Percentiles rank a stretch among this genome's conserved stretches.
phyloP scores from a whole-genome alignment of 768 basidiomycete species.

The Boletus huronensis region DNA sequence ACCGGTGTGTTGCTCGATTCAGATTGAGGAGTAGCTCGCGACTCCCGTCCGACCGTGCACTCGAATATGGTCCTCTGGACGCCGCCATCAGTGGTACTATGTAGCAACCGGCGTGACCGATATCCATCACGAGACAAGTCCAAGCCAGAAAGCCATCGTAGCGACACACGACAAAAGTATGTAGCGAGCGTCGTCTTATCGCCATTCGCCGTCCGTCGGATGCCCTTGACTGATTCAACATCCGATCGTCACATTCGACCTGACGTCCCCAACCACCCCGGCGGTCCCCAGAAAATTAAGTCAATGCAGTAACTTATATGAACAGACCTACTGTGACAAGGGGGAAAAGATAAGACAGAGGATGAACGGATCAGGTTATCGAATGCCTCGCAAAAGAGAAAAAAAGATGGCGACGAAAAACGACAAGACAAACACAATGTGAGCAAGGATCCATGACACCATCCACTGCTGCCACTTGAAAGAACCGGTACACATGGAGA shows the following conservation, averaged over 20 bases:
- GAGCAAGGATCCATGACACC: slow-evolving; percentile 3
- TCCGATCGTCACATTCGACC: neutral
- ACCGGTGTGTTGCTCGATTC: too few relatives aligned
- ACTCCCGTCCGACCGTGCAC: too few relatives aligned
- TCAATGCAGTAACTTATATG: slow-evolving; percentile 24
- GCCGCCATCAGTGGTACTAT: too few relatives aligned
- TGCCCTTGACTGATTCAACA: neutral
- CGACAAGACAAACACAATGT: neutral
- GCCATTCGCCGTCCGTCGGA: neutral
- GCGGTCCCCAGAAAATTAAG: slow-evolving; percentile 15
- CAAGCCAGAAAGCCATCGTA: too few relatives aligned
- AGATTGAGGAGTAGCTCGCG: too few relatives aligned
- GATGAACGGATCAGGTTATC: slow-evolving; percentile 8
- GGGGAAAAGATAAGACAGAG: neutral
- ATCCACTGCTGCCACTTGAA: neutral
- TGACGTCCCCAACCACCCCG: neutral
- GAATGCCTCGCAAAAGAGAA: neutral
- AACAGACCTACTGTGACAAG: slow-evolving; percentile 24
- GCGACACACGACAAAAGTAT: too few relatives aligned
- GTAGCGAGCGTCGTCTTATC: too few relatives aligned
- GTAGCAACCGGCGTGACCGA: neutral
- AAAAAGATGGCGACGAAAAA: neutral
- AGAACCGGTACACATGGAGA: neutral
- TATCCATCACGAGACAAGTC: neutral
- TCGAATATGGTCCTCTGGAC: neutral